Percentiles rank a stretch among this genome's conserved stretches.
phyloP scores from a whole-genome alignment of 768 basidiomycete species.

The Paxillus rubicundulus region DNA sequence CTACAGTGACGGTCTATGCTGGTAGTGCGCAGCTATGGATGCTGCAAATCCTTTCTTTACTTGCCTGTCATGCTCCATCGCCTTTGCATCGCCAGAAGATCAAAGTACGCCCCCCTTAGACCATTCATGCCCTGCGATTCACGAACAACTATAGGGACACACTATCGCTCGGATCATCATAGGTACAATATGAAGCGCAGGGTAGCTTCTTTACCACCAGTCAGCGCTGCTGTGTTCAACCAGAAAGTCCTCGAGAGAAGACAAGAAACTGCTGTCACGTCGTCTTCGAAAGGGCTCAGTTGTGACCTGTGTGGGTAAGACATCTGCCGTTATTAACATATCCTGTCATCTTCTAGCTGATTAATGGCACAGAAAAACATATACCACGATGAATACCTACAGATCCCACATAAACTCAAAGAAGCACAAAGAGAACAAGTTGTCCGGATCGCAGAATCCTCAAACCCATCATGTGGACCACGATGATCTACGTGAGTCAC shows the following conservation, averaged over 20 bases:
- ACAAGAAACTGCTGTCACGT: slow-evolving; percentile 68
- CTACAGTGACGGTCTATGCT: background rate
- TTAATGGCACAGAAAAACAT: slow-evolving; percentile 64
- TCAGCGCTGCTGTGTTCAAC: slow-evolving; percentile 75
- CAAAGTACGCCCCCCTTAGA: slow-evolving; percentile 60
- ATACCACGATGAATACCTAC: slow-evolving; percentile 87
- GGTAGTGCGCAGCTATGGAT: background rate
- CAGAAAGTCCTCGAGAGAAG: slow-evolving; percentile 83
- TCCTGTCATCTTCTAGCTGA: background rate
- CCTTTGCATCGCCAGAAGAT: slow-evolving; percentile 76
- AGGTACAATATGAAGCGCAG: slow-evolving; percentile 98
- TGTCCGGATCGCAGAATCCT: slow-evolving; percentile 22
- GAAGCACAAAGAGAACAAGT: slow-evolving; percentile 80
- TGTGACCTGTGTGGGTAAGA: slow-evolving; percentile 86
- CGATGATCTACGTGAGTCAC: slow-evolving; percentile 12
- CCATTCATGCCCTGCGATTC: background rate
- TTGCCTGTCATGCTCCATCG: slow-evolving; percentile 89
- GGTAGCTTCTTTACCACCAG: slow-evolving; percentile 85
- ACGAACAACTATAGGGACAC: slow-evolving; percentile 51
- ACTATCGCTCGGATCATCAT: slow-evolving; percentile 94
- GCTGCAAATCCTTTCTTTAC: slow-evolving; percentile 56
- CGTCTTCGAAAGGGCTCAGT: slow-evolving; percentile 53
- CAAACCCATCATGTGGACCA: slow-evolving; percentile 5
- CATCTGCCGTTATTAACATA: background rate
- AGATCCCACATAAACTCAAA: slow-evolving; percentile 84